phyloP scores from a whole-genome alignment of 2,329 filamentous ascomycete genomes.

The Apiospora hydei region DNA sequence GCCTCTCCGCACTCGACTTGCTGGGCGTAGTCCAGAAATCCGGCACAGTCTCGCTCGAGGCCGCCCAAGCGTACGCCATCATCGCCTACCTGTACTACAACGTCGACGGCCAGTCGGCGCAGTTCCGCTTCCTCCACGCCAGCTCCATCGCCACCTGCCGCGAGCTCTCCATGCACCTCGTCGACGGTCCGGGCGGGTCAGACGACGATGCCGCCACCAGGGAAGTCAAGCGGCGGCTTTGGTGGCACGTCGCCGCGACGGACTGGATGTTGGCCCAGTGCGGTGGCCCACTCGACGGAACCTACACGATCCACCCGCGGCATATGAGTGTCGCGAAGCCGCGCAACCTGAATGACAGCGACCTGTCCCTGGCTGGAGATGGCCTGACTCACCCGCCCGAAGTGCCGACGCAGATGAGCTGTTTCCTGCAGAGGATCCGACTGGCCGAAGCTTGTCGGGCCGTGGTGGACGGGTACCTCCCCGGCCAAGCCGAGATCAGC shows the following conservation, averaged over 20 bases:
- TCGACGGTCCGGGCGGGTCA: slow-evolving; percentile 44
- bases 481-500: slow-evolving; percentile 38
- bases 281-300: slow-evolving; percentile 44
- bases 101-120: slow-evolving; percentile 45
- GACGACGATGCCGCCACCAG: slow-evolving; percentile 36
- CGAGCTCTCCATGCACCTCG: slow-evolving; percentile 48
- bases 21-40: slow-evolving; percentile 45
- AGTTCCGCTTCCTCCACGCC: slow-evolving; percentile 42
- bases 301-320: slow-evolving; percentile 46
- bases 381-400: slow-evolving; percentile 40
- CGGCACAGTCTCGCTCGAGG: slow-evolving; percentile 42
- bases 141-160: slow-evolving; percentile 41
- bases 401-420: slow-evolving; percentile 46
- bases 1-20: slow-evolving; percentile 43
- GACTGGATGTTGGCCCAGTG: slow-evolving; percentile 51
- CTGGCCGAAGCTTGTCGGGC: slow-evolving; percentile 47
- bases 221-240: slow-evolving; percentile 50
- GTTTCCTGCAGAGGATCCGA: slow-evolving; percentile 47
- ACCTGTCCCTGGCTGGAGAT: slow-evolving; percentile 41
- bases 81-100: slow-evolving; percentile 49
- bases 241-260: slow-evolving; percentile 52
- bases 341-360: slow-evolving; percentile 48
- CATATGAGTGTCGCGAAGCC: slow-evolving; percentile 50
- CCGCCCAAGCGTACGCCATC: slow-evolving; percentile 47
- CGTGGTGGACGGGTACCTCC: slow-evolving; percentile 39